Evolutionary conservation across 192 early-diverging fungal species (phyloP).

Genomic region (Anaeromyces robustus): DNA sequence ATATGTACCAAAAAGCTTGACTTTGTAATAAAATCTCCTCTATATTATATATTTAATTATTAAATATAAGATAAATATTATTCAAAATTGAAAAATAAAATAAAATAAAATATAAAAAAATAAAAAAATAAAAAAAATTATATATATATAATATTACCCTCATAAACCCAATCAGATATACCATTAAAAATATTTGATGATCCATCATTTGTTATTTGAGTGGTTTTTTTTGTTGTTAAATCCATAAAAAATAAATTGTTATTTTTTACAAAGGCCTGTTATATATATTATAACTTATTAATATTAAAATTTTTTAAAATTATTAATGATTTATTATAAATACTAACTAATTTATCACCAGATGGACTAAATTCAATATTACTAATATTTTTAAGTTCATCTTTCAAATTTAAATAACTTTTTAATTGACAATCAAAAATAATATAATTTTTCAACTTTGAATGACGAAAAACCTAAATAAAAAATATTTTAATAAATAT

Average conservation of each 20-base stretch:
- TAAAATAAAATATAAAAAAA: background rate
- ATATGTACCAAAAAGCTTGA: slow-evolving; percentile 43
- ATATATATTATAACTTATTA: too few species aligned
- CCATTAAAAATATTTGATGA: slow-evolving; percentile 72
- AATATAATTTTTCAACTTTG: background rate
- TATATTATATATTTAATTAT: slow-evolving; percentile 1
- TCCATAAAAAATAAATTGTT: slow-evolving; percentile 75
- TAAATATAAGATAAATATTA: too few species aligned
- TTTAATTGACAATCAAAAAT: background rate
- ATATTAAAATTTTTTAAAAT: too few species aligned
- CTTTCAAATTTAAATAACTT: background rate
- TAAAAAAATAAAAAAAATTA: background rate
- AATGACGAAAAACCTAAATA: background rate
- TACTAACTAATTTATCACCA: background rate
- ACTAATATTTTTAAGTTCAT: background rate
- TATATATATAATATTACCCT: slow-evolving; percentile 15
- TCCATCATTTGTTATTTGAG: slow-evolving; percentile 73
- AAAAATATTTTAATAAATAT: too few species aligned
- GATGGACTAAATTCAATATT: background rate
- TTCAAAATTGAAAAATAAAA: background rate
- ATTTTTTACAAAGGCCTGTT: slow-evolving; percentile 55
- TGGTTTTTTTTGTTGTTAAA: slow-evolving; percentile 30
- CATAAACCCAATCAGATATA: slow-evolving; percentile 96
- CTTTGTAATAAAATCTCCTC: slow-evolving; percentile 69
- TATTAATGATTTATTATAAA: background rate